These are phyloP conservation scores for Arachnopeziza araneosa DNA, from an alignment of 2,329 filamentous ascomycete species.

Conservation along the genomic window DNA sequence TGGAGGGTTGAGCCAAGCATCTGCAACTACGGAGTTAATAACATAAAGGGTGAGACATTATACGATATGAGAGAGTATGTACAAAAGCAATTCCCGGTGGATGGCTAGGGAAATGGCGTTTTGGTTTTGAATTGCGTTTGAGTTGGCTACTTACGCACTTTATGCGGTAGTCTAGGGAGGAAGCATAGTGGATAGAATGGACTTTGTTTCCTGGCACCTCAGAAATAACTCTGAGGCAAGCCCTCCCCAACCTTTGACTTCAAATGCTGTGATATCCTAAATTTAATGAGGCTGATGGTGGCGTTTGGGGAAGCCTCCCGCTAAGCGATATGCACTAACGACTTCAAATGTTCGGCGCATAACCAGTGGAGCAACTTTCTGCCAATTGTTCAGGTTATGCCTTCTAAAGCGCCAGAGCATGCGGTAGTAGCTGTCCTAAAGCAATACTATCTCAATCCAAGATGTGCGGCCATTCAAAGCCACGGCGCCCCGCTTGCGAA, in stretches of 20 bases:
- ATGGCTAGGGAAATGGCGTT: slow-evolving; percentile 9
- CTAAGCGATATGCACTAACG: slow-evolving; percentile 11
- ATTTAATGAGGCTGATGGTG: background rate
- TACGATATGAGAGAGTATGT: background rate
- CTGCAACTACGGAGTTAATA: slow-evolving; percentile 17
- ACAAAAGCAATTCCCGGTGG: background rate
- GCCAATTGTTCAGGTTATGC: slow-evolving; percentile 19
- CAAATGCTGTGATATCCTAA: slow-evolving; percentile 1
- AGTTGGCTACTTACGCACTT: background rate
- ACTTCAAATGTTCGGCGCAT: background rate
- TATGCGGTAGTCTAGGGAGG: background rate
- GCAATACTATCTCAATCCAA: slow-evolving; percentile 21
- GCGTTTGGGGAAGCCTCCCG: background rate
- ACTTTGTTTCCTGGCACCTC: slow-evolving; percentile 21
- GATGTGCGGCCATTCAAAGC: slow-evolving; percentile 11
- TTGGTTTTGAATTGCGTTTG: background rate
- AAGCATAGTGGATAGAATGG: slow-evolving; percentile 16
- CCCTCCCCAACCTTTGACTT: slow-evolving; percentile 5
- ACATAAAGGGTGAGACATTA: slow-evolving; percentile 14
- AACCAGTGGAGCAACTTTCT: background rate
- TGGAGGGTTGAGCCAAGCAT: slow-evolving; percentile 12
- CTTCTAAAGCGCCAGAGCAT: slow-evolving; percentile 22
- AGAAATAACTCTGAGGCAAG: slow-evolving; percentile 23
- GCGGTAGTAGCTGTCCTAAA: slow-evolving; percentile 23
- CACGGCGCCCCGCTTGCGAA: background rate